Evolutionary conservation across 495 filamentous ascomycete species (phyloP), one percentile per base, ranked within the genome.

Genomic region (Trichoderma virens): DNA sequence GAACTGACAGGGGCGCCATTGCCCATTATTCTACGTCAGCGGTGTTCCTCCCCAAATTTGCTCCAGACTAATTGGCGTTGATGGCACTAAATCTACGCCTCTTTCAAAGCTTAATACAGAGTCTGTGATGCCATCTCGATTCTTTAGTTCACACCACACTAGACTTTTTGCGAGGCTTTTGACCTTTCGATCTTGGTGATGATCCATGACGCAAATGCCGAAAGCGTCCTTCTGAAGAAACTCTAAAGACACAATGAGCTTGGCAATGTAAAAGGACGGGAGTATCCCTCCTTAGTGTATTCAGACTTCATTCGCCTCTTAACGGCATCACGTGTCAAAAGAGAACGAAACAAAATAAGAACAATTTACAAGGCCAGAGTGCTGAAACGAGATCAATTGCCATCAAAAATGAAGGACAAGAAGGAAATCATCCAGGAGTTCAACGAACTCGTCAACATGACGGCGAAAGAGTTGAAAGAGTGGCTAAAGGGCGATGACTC

Each of bases 371-470:
- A 9, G 38, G 18, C 14, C 8, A 41, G n/a, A n/a, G n/a, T n/a
- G n/a, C n/a, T 18, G 38, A 4, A 41, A 41, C 14, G 5, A 8
- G 38, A 20, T 20, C 43, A 45, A 47, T 23, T 8, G 38, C 4
- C 20, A 60, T 79, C 74, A 62, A 43, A 27, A 14, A 64, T 64
- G 62, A 64, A 64, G 45, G 62, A 64, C 23, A 31, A 32, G 41
- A 34, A 32, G 3, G 45, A 51, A 56, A 43, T 64, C 25, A 56
- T 56, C 43, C 25, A 56, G 56, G 85, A 89, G 72, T 90, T 88
- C 75, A 88, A 88, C 67, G 78, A 83, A 32, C 76, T 88, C 60
- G 85, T 89, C 41, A 89, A 90, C 71, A 90, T 90, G 87, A 77
- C 78, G 8, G 72, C 84, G 0, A 67, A 73, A 5, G 86, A 88